Evolutionary conservation across 1,284 basidiomycete genomes (phyloP).

Genomic region (Rhodofomes roseus): DNA sequence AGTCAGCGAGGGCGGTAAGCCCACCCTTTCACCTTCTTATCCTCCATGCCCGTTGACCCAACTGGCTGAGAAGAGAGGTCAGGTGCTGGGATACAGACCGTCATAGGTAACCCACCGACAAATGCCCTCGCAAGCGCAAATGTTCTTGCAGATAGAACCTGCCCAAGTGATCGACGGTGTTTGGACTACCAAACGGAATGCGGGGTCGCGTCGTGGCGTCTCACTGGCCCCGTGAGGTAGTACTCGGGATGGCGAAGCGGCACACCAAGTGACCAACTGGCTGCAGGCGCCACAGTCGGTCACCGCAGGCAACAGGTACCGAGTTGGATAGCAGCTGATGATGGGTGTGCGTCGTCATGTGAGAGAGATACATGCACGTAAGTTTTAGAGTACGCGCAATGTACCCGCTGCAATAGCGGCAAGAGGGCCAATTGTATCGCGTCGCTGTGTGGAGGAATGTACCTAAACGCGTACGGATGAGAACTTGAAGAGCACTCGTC

Average conservation of each 20-base stretch:
- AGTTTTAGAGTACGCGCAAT: too few species aligned
- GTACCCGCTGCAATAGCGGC: too few species aligned
- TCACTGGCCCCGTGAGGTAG: not conserved
- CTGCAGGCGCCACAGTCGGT: not conserved
- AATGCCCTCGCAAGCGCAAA: not conserved
- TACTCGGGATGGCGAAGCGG: not conserved
- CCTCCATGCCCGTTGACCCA: not conserved
- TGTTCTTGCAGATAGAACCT: not conserved
- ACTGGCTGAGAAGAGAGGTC: not conserved
- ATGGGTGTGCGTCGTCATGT: too few species aligned
- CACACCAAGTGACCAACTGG: not conserved
- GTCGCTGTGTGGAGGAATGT: too few species aligned
- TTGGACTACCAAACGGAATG: not conserved
- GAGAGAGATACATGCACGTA: too few species aligned
- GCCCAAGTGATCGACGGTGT: not conserved
- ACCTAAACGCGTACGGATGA: too few species aligned
- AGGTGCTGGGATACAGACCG: not conserved
- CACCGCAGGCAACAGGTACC: not conserved
- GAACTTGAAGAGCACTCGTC: too few species aligned
- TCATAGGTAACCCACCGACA: not conserved
- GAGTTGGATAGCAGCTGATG: too few species aligned
- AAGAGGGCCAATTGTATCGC: too few species aligned
- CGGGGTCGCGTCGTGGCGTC: not conserved
- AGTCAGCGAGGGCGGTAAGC: not conserved
- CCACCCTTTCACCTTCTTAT: not conserved